Evolutionary conservation across 257 asterid species (phyloP), one percentile per base, ranked within the genome.

Genomic region (Fraxinus americana): DNA sequence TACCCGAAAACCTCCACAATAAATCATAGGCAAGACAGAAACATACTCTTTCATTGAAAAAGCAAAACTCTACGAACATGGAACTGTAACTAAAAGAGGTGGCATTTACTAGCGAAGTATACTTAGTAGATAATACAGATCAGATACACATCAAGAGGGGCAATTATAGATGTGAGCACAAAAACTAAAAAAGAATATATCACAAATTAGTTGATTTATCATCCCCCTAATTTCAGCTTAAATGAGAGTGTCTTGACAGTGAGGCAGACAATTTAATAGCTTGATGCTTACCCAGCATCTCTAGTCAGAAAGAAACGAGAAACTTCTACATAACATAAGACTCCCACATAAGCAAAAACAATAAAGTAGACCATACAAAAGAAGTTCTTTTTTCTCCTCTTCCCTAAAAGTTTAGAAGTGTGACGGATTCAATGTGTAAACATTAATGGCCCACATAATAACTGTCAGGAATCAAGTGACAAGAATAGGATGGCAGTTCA

Each of bases 401-500:
- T 72, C 34, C 54, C 76, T 59, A 10, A 29, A 43, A 71, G 80
- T 68, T 27, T 75, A 85, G 67, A 78, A 43, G 32, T 35, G 75
- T 27, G 23, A 79, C 52, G 77, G 74, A 63, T 54, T 57, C 21
- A 4, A 67, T 8, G 43, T 72, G 8, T 27, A 39, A 67, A 71
- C 21, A 27, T 76, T 9, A 29, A 59, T 8, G 34, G 59, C 69
- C 63, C 36, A 35, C 74, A 45, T 11, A 67, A 17, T 50, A 17
- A 78, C 70, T 54, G 52, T 36, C 11, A 70, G 54, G 54, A 45
- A 79, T 61, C 50, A 79, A 43, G 66, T 59, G 35, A 77, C 75
- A 17, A 10, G 10, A 71, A 27, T 38, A 5, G 27, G 43, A 36
- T 45, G 19, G 71, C 4, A 43, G 61, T 63, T 54, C 38, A 75